phyloP scores from a whole-genome alignment of 768 basidiomycete genomes.

The Lepiota venenata region DNA sequence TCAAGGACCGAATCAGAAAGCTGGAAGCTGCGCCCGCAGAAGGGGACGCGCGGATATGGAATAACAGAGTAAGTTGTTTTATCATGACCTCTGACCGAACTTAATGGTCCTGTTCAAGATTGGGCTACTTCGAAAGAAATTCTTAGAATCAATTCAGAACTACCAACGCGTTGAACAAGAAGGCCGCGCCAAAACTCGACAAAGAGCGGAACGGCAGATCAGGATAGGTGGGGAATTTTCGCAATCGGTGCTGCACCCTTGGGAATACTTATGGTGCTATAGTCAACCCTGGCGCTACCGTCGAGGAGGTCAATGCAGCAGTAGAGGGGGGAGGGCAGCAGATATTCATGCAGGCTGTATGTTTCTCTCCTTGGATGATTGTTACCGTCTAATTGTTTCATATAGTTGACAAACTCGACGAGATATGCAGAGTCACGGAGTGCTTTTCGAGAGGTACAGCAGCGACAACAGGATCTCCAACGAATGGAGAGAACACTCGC shows the following conservation, averaged over 20 bases:
- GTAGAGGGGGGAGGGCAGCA: slow-evolving; percentile 63
- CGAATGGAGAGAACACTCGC: slow-evolving; percentile 83
- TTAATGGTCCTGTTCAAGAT: slow-evolving; percentile 35
- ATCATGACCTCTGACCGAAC: neutral
- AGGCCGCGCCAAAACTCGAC: slow-evolving; percentile 57
- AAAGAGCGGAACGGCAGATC: slow-evolving; percentile 72
- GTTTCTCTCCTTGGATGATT: slow-evolving; percentile 14
- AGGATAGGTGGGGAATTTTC: slow-evolving; percentile 56
- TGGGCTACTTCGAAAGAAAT: slow-evolving; percentile 59
- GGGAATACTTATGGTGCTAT: neutral
- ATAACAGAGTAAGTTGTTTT: slow-evolving; percentile 29
- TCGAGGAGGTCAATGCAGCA: slow-evolving; percentile 72
- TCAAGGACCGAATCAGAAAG: slow-evolving; percentile 58
- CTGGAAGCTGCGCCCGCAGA: slow-evolving; percentile 36
- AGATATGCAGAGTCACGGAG: slow-evolving; percentile 80
- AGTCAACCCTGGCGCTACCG: slow-evolving; percentile 88
- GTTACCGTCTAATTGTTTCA: slow-evolving; percentile 1
- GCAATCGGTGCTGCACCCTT: neutral
- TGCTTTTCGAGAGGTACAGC: slow-evolving; percentile 86
- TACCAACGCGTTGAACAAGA: slow-evolving; percentile 78
- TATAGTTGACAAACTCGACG: slow-evolving; percentile 68
- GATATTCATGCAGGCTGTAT: slow-evolving; percentile 76
- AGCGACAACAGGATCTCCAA: slow-evolving; percentile 80
- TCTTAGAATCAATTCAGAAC: slow-evolving; percentile 71
- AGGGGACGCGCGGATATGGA: slow-evolving; percentile 34